Evolutionary conservation across 495 filamentous ascomycete species (phyloP).

Genomic region (Xylaria longipes): DNA sequence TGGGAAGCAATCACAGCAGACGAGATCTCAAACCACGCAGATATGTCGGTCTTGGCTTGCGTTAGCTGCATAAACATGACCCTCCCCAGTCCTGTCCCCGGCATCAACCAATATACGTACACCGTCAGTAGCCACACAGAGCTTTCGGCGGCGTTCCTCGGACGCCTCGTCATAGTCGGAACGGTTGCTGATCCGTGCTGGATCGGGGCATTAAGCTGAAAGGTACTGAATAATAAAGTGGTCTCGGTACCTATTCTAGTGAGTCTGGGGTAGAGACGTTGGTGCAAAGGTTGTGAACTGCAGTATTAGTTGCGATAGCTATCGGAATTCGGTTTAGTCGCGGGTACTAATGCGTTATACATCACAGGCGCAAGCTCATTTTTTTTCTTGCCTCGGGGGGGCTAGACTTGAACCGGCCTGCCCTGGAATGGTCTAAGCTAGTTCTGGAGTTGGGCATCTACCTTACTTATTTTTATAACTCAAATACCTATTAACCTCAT

Average conservation of each 20-base stretch:
- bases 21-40: conserved; percentile 8
- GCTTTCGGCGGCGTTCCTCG: not conserved
- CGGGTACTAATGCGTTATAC: conserved; percentile 15
- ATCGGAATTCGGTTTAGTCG: not conserved
- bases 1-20: conserved; percentile 9
- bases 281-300: not conserved
- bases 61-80: conserved; percentile 16
- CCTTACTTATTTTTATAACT: not conserved
- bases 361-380: not conserved
- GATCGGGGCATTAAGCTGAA: conserved; percentile 20
- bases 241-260: not conserved
- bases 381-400: not conserved
- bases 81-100: conserved; percentile 10
- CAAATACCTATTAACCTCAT: conserved; percentile 9
- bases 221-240: not conserved
- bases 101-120: not conserved
- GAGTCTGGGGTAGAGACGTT: conserved; percentile 16
- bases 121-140: not conserved
- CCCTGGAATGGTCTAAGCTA: not conserved
- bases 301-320: not conserved
- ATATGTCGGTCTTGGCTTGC: conserved; percentile 23
- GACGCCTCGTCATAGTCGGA: not conserved
- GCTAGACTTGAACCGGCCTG: conserved; percentile 5
- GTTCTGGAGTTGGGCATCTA: not conserved
- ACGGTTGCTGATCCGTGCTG: conserved; percentile 9